Conservation (phyloP, 371 early-diverging fungal species). For the Mortierella sp. region DNA sequence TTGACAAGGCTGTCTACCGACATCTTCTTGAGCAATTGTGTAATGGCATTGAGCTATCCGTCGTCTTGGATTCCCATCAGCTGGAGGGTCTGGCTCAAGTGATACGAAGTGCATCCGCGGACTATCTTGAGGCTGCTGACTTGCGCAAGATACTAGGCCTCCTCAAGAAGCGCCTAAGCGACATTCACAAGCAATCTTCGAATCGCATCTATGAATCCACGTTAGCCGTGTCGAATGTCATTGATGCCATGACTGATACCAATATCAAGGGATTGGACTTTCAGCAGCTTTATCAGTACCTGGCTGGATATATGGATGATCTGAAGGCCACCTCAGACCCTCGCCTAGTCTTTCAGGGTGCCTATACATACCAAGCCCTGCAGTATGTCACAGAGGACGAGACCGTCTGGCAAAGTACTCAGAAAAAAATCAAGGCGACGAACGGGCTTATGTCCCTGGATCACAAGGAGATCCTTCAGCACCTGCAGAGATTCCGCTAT, state of each 20-base stretch:
- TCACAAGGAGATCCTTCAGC: background rate
- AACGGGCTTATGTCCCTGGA: background rate
- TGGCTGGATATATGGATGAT: background rate
- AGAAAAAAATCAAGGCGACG: no score
- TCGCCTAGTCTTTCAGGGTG: constrained; percentile 2
- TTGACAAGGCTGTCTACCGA: background rate
- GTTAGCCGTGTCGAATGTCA: background rate
- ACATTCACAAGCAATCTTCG: background rate
- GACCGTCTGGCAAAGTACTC: background rate
- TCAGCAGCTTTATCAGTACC: background rate
- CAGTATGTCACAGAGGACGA: constrained; percentile 7
- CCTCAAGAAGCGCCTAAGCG: background rate
- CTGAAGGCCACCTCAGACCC: background rate
- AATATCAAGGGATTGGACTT: background rate
- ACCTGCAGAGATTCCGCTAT: no score
- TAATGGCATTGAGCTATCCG: background rate
- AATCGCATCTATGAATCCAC: background rate
- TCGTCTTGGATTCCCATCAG: background rate
- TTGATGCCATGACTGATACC: background rate
- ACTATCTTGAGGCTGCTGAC: constrained; percentile 4
- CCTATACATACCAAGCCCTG: constrained; percentile 9
- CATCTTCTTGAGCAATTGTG: background rate
- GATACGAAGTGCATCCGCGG: background rate
- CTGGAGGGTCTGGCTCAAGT: constrained; percentile 7
- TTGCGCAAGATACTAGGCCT: background rate